A percentile compares a stretch with the other conserved stretches of the same genome.
phyloP scores from a whole-genome alignment of 768 basidiomycete genomes.

The Dioszegia crocea region DNA sequence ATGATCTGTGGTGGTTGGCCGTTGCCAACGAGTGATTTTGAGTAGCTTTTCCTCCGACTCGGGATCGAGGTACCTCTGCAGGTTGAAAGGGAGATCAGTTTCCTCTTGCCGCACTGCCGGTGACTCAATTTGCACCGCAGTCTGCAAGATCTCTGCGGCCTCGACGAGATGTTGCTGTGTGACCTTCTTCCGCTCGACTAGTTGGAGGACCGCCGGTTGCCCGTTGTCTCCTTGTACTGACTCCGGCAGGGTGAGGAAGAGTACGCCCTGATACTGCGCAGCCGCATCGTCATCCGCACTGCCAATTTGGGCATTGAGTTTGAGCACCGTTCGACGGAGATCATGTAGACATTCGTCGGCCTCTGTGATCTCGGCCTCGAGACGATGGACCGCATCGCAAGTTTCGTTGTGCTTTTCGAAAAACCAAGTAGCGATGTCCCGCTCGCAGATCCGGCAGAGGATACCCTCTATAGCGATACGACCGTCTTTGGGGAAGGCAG shows the following conservation, averaged over 20 bases:
- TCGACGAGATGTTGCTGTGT: slow-evolving; percentile 71
- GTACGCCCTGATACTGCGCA: slow-evolving; percentile 40
- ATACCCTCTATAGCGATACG: slow-evolving; percentile 78
- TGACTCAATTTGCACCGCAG: slow-evolving; percentile 73
- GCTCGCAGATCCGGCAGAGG: slow-evolving; percentile 95
- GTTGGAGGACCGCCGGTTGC: slow-evolving; percentile 22
- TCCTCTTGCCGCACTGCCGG: slow-evolving; percentile 83
- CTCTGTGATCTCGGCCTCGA: slow-evolving; percentile 90
- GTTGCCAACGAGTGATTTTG: slow-evolving; percentile 77
- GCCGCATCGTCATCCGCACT: slow-evolving; percentile 53
- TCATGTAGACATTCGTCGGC: slow-evolving; percentile 90
- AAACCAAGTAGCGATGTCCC: slow-evolving; percentile 95
- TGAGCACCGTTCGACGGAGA: slow-evolving; percentile 77
- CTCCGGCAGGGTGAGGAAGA: slow-evolving; percentile 37
- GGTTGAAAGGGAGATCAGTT: slow-evolving; percentile 81
- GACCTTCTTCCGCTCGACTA: slow-evolving; percentile 36
- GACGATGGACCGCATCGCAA: slow-evolving; percentile 88
- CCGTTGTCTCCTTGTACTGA: slow-evolving; percentile 26
- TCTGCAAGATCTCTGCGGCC: slow-evolving; percentile 76
- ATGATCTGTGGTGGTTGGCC: slow-evolving; percentile 76
- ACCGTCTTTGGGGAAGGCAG: slow-evolving; percentile 62
- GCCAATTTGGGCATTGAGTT: slow-evolving; percentile 63
- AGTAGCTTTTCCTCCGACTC: slow-evolving; percentile 82
- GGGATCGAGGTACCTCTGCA: slow-evolving; percentile 83
- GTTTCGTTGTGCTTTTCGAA: slow-evolving; percentile 99